Base-by-base conservation (phyloP, 2,329 filamentous ascomycete genomes). In the Gaeumannomyces sp. region DNA sequence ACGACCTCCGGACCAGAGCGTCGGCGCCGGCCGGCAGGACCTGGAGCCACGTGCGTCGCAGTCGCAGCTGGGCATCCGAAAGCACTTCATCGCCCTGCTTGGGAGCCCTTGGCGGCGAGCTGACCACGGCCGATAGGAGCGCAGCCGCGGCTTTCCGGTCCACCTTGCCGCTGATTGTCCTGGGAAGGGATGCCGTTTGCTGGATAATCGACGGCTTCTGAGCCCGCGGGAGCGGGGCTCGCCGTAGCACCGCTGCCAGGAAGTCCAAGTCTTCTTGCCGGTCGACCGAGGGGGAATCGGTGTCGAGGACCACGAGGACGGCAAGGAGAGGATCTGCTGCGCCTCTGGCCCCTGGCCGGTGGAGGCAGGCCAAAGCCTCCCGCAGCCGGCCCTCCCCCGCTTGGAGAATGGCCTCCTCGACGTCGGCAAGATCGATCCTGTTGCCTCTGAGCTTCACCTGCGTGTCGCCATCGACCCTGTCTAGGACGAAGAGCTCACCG, bases 371-470 rank as follows among this genome's bases (percentile, higher is more conserved):
- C 7, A 60, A 28, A 28, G 31, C 59, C 27, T 60, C 25, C 3
- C 27, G 25, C 25, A 60, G 59, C 7, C 11, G 27, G 11, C 59
- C 59, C 8, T 33, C 25, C 13, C 27, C 25, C 2, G 27, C 25
- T 13, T 28, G 29, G 16, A 60, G 8, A 2, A 65, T 56, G 28
- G 59, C 50, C 22, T 33, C 50, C 14, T 61, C 38, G 59, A 60
- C 29, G 25, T 60, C 59, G 27, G 19, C 19, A 25, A 60, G 22
- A 8, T 60, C 59, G 27, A 60, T 60, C 28, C 59, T 13, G 27
- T 31, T 25, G 19, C 59, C 59, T 28, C 74, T 71, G 1, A 84
- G 69, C 68, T 83, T 83, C 66, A 83, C 70, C 59, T 80, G 76
- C 0, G 75, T 78, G 63, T 82, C 79, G 4, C 77, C 78, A 1